Conservation (phyloP, 331 rosid species). For the Pyracantha coccinea region DNA sequence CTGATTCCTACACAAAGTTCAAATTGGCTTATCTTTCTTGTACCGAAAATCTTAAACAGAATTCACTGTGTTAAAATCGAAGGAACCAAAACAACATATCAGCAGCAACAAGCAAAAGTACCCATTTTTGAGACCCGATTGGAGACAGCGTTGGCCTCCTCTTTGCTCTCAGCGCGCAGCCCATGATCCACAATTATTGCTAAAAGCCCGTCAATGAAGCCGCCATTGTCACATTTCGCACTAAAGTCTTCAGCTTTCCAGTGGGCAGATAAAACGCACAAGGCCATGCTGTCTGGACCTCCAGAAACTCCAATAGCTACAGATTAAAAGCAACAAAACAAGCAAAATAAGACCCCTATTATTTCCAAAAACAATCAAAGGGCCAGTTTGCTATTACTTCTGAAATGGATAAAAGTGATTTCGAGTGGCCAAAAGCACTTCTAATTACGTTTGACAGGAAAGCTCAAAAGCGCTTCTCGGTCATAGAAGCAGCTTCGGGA, state of each 20-base stretch:
- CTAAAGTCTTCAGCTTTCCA: constrained; percentile 60
- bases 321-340: neutral
- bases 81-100: neutral
- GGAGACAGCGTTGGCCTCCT: constrained; percentile 61
- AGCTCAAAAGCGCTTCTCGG: neutral
- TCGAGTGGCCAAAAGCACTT: neutral
- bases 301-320: constrained; percentile 95
- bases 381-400: neutral
- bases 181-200: constrained; percentile 84
- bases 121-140: constrained; percentile 65
- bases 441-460: neutral
- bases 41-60: neutral
- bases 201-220: constrained; percentile 60
- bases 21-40: constrained; percentile 13
- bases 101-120: constrained; percentile 12
- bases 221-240: constrained; percentile 29
- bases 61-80: constrained; percentile 7
- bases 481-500: neutral
- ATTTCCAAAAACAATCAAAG: neutral
- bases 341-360: neutral
- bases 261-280: constrained; percentile 41
- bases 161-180: constrained; percentile 83
- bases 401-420: neutral
- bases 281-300: constrained; percentile 93
- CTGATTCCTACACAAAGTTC: constrained; percentile 49